A percentile compares a stretch with the other conserved stretches of the same genome.
Conservation (phyloP, 495 filamentous ascomycete genomes). For the Aspergillus olivimuriae region DNA sequence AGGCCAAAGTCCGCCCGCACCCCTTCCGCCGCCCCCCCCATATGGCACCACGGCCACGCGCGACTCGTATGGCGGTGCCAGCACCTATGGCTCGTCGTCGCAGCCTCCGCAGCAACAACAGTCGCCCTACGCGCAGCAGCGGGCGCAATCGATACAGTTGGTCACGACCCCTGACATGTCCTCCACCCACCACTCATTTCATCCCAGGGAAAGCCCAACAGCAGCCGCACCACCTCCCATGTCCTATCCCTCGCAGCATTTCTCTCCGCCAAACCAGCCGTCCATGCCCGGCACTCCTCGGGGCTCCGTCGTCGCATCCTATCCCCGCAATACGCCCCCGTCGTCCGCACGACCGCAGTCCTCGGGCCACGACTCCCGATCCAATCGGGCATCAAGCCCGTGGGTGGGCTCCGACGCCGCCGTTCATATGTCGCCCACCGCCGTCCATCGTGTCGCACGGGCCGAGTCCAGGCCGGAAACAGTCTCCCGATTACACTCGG, state of each 20-base stretch:
- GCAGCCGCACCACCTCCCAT: slow-evolving; percentile 31
- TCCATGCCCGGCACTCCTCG: slow-evolving; percentile 44
- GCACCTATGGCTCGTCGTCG: slow-evolving; percentile 16
- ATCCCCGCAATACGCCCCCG: slow-evolving; percentile 30
- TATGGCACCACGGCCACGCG: slow-evolving; percentile 28
- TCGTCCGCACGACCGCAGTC: slow-evolving; percentile 24
- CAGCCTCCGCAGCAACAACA: slow-evolving; percentile 31
- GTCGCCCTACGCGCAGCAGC: slow-evolving; percentile 36
- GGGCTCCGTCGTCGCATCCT: slow-evolving; percentile 35
- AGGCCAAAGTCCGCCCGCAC: slow-evolving; percentile 27
- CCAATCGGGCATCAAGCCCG: slow-evolving; percentile 33
- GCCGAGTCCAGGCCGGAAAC: slow-evolving; percentile 27
- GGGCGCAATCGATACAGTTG: slow-evolving; percentile 44
- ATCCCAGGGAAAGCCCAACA: slow-evolving; percentile 38
- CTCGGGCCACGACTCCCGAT: slow-evolving; percentile 23
- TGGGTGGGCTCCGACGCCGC: slow-evolving; percentile 24
- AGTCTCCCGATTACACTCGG: slow-evolving; percentile 16
- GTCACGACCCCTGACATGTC: slow-evolving; percentile 33
- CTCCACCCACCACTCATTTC: slow-evolving; percentile 29
- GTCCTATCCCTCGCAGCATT: slow-evolving; percentile 31
- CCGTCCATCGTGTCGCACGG: slow-evolving; percentile 20
- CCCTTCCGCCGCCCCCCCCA: slow-evolving; percentile 18
- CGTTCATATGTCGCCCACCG: slow-evolving; percentile 26
- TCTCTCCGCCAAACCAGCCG: slow-evolving; percentile 32
- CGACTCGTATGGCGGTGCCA: slow-evolving; percentile 31